Evolutionary conservation across 1,139 yeast species (phyloP), one percentile per base, ranked within the genome.

Genomic region (Zygosaccharomyces pseudobailii): DNA sequence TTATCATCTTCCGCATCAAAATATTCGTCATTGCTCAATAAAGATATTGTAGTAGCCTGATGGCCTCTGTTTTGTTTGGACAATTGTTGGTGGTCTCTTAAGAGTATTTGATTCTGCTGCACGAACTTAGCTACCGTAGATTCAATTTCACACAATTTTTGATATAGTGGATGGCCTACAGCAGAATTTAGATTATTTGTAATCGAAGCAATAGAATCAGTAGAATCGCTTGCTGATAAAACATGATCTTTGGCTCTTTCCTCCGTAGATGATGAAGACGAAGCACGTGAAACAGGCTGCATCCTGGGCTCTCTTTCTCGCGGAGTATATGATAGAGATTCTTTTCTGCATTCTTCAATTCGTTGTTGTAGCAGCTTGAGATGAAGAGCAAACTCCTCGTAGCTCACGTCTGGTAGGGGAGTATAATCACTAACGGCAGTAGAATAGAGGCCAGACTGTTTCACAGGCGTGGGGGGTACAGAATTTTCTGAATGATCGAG

Each of bases 1-100:
- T 52, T 35, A 9, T 54, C 57, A 25, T 66, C 69, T 28, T 52
- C 58, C 2, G 70, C 70, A 53, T 66, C 70, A 49, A 60, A 66
- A 49, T 53, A 66, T 44, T 59, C 64, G 33, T 57, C 57, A 9
- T 61, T 65, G 39, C 65, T 61, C 27, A 56, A 52, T 4, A 45
- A 49, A 3, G 65, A 59, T 10, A 52, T 36, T 1, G 56, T 25
- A 2, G 61, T 54, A 9, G 55, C 27, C 22, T 52, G 45, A 30
- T 34, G 43, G 8, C 47, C 52, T 31, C 42, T 44, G 3, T 43
- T 45, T 28, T 52, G 54, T 23, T 40, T 49, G 8, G 55, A 36
- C 6, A 56, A 37, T 7, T 34, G 39, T 10, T 45, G 36, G 40
- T 53, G 57, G 40, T 58, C 62, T 9, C 35, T 49, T 8, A 50